These are phyloP conservation scores for Oropetium thomaeum DNA, from an alignment of 176 grass and related monocot species.

Conservation along the genomic window DNA sequence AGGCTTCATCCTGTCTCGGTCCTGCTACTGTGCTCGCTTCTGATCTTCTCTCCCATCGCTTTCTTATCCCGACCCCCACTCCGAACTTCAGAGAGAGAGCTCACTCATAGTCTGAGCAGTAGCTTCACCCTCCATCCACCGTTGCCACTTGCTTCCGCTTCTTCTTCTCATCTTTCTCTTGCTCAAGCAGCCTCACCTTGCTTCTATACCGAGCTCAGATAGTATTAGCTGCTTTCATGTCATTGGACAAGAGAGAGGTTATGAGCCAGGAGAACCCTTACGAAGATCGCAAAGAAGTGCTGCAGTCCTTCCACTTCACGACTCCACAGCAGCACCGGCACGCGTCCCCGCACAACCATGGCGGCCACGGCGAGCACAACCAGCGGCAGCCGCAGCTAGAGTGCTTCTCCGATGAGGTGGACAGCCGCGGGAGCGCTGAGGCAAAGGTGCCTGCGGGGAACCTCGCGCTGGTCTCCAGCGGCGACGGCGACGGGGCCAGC, in stretches of 20 bases:
- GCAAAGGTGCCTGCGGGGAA: slow-evolving; percentile 34
- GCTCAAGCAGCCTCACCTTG: slow-evolving; percentile 1
- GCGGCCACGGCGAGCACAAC: slow-evolving; percentile 20
- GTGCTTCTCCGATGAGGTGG: slow-evolving; percentile 76
- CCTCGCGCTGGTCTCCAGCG: slow-evolving; percentile 7
- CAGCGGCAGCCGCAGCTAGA: slow-evolving; percentile 49
- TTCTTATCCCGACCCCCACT: slow-evolving; percentile 29
- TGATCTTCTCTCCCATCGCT: slow-evolving; percentile 26
- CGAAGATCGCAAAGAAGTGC: slow-evolving; percentile 52
- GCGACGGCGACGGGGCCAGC: slow-evolving; percentile 57
- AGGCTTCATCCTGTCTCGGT: slow-evolving; percentile 35
- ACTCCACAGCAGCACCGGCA: slow-evolving; percentile 25
- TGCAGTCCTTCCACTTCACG: slow-evolving; percentile 18
- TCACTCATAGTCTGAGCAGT: not conserved
- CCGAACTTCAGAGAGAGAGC: slow-evolving; percentile 2
- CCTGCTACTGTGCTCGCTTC: slow-evolving; percentile 2
- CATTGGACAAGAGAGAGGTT: slow-evolving; percentile 35
- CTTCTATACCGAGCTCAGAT: not conserved
- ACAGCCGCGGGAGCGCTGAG: slow-evolving; percentile 53
- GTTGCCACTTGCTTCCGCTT: slow-evolving; percentile 12
- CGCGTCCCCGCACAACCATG: not conserved
- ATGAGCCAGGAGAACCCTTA: slow-evolving; percentile 57
- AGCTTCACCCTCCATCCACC: not conserved
- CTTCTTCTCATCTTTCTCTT: not conserved
- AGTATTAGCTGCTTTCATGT: slow-evolving; percentile 16